Evolutionary conservation across 148 eudicot species (phyloP).

Genomic region (Amaranthus hypochondriacus): DNA sequence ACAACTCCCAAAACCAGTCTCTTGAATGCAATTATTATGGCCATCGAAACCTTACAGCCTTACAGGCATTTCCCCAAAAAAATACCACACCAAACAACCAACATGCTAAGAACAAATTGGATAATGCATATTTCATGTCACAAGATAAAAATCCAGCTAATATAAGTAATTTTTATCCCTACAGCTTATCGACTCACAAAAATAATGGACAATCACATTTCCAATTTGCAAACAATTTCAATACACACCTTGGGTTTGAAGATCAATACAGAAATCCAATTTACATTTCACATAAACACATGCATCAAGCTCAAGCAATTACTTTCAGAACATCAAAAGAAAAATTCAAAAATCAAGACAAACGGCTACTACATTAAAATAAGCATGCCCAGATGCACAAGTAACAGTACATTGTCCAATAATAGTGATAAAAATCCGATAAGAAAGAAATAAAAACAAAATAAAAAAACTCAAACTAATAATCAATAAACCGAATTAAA

Average conservation of each 20-base stretch:
- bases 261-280: neutral
- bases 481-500: neutral
- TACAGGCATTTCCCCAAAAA: neutral
- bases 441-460: neutral
- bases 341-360: neutral
- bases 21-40: neutral
- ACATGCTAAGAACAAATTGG: neutral
- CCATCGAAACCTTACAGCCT: neutral
- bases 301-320: conserved; percentile 22
- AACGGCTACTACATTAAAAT: neutral
- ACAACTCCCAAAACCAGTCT: neutral
- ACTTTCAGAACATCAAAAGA: conserved; percentile 1
- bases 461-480: neutral
- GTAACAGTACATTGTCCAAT: conserved; percentile 13
- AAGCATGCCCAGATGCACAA: conserved; percentile 14
- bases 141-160: neutral
- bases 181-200: conserved; percentile 4
- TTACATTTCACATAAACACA: conserved; percentile 11
- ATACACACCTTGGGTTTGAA: neutral
- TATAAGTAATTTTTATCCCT: neutral
- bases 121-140: neutral
- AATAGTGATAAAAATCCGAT: neutral
- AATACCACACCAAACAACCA: neutral
- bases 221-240: conserved; percentile 4
- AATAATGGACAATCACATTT: conserved; percentile 1